phyloP scores from a whole-genome alignment of 176 grass and related monocot species.

The Aegilops longissima region DNA sequence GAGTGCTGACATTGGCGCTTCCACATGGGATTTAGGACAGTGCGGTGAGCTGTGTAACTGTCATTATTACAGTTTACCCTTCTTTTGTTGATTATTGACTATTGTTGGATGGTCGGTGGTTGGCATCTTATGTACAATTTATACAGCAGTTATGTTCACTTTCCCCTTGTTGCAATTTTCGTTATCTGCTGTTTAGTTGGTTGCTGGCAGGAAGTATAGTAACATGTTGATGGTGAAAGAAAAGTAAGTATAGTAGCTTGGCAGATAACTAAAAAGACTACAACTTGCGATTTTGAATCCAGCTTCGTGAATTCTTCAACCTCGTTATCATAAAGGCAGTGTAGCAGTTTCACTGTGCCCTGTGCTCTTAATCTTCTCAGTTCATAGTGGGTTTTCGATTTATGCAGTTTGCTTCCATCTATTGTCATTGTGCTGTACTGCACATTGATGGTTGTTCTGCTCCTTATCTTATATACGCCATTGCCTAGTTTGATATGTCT shows the following conservation, averaged over 20 bases:
- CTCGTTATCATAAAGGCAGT: background rate
- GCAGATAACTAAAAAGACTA: background rate
- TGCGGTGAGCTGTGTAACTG: conserved; percentile 33
- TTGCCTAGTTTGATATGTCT: background rate
- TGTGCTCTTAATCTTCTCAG: background rate
- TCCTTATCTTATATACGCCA: background rate
- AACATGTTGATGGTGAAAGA: background rate
- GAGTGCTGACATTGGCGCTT: conserved; percentile 24
- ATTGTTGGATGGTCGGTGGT: conserved; percentile 42
- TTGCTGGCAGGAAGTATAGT: conserved; percentile 7
- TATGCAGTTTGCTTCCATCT: conserved; percentile 7
- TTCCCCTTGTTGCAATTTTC: conserved; percentile 7
- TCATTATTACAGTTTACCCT: conserved; percentile 35
- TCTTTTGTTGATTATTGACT: conserved; percentile 35
- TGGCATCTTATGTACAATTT: conserved; percentile 42
- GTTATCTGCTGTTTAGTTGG: conserved; percentile 10
- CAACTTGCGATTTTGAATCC: no score
- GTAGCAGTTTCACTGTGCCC: conserved; percentile 5
- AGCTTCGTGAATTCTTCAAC: background rate
- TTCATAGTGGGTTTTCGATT: background rate
- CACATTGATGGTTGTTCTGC: background rate
- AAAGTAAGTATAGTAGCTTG: background rate
- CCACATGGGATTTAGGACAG: conserved; percentile 30
- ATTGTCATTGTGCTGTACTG: background rate
- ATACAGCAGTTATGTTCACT: conserved; percentile 36